A percentile compares a stretch with the other conserved stretches of the same genome.
Evolutionary conservation across 257 asterid genomes (phyloP).

Genomic region (Lantana camara): DNA sequence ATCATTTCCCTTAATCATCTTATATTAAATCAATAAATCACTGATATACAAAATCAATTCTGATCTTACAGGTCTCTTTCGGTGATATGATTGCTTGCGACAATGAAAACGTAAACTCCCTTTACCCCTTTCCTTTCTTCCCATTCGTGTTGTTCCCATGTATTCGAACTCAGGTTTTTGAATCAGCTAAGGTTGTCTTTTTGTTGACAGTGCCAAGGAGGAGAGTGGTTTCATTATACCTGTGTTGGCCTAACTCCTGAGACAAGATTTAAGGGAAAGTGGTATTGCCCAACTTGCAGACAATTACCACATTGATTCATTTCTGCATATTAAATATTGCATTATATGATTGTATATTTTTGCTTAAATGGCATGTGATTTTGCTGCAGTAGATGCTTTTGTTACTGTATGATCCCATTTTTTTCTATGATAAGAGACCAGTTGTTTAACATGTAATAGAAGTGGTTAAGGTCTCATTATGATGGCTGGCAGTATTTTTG

Average conservation of each 20-base stretch:
- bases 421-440: too few relatives aligned
- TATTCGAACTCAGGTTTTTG: background rate
- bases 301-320: constrained; percentile 44
- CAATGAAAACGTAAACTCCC: constrained; percentile 72
- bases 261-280: constrained; percentile 93
- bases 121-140: constrained; percentile 17
- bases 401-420: too few relatives aligned
- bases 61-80: constrained; percentile 73
- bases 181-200: constrained; percentile 20
- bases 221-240: constrained; percentile 99
- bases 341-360: too few relatives aligned
- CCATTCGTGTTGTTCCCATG: background rate
- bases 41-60: constrained; percentile 21
- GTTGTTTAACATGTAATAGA: too few relatives aligned
- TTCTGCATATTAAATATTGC: background rate
- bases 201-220: constrained; percentile 85
- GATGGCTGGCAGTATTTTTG: too few relatives aligned
- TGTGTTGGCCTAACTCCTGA: constrained; percentile 96
- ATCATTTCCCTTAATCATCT: background rate
- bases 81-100: constrained; percentile 99
- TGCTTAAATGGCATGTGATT: too few relatives aligned
- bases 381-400: too few relatives aligned
- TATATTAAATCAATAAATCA: constrained; percentile 16
- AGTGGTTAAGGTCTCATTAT: too few relatives aligned
- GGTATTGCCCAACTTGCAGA: constrained; percentile 97